These are phyloP conservation scores for Scenedesmus sp. DNA, from an alignment of 163 green algal species.

Conservation along the genomic window DNA sequence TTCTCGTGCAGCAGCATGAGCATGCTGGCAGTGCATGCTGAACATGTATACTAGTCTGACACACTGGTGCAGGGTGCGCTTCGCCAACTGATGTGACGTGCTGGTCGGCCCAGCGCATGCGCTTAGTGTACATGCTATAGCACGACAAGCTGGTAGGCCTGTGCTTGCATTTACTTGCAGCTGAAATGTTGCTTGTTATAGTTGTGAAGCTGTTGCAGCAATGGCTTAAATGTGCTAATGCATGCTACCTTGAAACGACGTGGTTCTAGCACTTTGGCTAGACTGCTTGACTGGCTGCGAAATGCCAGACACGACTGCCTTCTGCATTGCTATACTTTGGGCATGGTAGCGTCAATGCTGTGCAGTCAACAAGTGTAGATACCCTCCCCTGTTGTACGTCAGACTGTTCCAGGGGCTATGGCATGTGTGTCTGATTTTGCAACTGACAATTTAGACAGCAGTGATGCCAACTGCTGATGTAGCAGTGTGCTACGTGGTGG, in stretches of 20 bases:
- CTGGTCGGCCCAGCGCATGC: not conserved
- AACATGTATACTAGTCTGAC: not conserved
- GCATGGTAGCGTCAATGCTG: not conserved
- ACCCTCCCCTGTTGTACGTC: not conserved
- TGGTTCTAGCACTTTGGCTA: not conserved
- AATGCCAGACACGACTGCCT: not conserved
- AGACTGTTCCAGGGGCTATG: too few species aligned
- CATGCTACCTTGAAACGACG: not conserved
- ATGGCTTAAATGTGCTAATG: not conserved
- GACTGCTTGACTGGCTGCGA: not conserved
- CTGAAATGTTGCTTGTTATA: not conserved
- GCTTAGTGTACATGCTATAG: not conserved
- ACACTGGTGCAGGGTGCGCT: not conserved
- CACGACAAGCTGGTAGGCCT: not conserved
- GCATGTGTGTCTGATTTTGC: not conserved
- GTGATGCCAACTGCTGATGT: not conserved
- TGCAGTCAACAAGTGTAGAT: too few species aligned
- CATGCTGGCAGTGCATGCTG: not conserved
- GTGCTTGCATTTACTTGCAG: not conserved
- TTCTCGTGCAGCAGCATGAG: not conserved
- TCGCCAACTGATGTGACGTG: not conserved
- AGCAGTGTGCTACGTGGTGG: not conserved
- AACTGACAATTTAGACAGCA: not conserved
- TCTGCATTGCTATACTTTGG: not conserved
- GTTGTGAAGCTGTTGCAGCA: not conserved